Evolutionary conservation across 148 eudicot species (phyloP).

Genomic region (Amaranthus cruentus): DNA sequence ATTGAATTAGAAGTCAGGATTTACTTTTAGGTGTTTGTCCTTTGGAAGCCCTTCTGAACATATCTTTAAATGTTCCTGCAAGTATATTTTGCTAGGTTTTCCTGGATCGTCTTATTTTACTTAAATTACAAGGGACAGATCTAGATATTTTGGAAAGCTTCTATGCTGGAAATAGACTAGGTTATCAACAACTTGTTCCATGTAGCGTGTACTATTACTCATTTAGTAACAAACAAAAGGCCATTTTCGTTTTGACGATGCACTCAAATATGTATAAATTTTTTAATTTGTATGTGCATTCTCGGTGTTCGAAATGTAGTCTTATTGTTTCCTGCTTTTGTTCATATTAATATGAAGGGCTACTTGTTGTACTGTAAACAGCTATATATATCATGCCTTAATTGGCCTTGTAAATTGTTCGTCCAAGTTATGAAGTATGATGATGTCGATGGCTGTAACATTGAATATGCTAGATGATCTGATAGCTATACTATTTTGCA

Average conservation of each 20-base stretch:
- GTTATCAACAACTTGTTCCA: not conserved
- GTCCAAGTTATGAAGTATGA: not conserved
- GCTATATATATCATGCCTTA: not conserved
- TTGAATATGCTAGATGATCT: not conserved
- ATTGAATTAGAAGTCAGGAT: not conserved
- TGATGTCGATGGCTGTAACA: not conserved
- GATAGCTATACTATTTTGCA: conserved; percentile 26
- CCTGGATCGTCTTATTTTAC: not conserved
- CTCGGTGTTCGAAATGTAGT: not conserved
- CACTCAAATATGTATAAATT: too few species aligned
- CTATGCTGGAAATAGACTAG: not conserved
- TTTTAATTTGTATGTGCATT: not conserved
- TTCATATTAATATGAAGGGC: too few species aligned
- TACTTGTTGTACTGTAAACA: too few species aligned
- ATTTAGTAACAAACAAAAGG: not conserved
- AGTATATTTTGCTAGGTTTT: not conserved
- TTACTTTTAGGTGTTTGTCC: too few species aligned
- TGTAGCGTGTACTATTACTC: not conserved
- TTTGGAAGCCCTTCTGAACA: not conserved
- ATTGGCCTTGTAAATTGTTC: conserved; percentile 8
- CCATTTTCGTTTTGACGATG: not conserved
- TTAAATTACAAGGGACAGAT: not conserved
- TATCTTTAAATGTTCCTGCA: not conserved
- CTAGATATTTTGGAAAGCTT: not conserved
- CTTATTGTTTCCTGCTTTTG: not conserved